These are phyloP conservation scores for Berberis thunbergii DNA, from an alignment of 164 flowering plant genomes.

Conservation along the genomic window DNA sequence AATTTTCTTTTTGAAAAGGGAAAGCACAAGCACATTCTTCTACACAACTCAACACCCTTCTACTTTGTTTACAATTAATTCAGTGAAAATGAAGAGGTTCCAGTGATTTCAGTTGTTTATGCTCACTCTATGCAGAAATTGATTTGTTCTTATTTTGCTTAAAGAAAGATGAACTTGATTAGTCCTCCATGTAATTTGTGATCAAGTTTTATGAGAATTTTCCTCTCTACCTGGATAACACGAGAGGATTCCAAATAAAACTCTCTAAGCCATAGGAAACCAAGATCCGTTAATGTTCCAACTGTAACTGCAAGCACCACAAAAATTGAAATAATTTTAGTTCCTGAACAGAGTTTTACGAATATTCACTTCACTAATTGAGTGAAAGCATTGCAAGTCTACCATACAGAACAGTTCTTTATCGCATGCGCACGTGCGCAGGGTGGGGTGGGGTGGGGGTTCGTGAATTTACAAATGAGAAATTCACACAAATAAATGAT, in stretches of 20 bases:
- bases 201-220: background rate
- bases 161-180: background rate
- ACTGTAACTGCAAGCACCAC: slow-evolving; percentile 62
- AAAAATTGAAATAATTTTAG: background rate
- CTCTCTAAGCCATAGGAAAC: slow-evolving; percentile 96
- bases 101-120: background rate
- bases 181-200: background rate
- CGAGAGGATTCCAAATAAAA: slow-evolving; percentile 98
- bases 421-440: too few species aligned
- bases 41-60: background rate
- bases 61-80: background rate
- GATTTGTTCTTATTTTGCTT: background rate
- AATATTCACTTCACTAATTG: background rate
- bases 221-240: slow-evolving; percentile 77
- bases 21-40: too few species aligned
- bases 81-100: slow-evolving; percentile 5
- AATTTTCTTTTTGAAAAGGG: too few species aligned
- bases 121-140: background rate
- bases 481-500: background rate
- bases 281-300: slow-evolving; percentile 80
- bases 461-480: background rate
- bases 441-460: too few species aligned
- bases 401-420: too few species aligned
- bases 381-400: too few species aligned
- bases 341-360: background rate